Conservation (phyloP, 1,139 yeast genomes). For the Ogataea hybrid region DNA sequence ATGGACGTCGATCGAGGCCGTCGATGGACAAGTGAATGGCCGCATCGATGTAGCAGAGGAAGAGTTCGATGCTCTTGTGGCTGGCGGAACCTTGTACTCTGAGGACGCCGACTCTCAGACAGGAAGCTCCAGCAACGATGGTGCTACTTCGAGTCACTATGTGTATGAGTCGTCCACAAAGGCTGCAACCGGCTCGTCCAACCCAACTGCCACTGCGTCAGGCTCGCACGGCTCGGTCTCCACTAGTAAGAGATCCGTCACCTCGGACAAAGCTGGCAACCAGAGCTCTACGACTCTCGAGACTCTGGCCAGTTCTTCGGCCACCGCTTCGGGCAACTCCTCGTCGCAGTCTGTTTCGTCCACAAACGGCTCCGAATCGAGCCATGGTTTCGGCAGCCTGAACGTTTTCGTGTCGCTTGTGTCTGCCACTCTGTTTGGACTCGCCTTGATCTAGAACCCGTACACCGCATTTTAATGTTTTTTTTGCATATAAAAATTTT, state of each 20-base stretch:
- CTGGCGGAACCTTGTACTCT: constrained; percentile 27
- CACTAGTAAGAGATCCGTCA: not conserved
- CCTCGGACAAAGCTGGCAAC: not conserved
- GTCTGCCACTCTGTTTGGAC: constrained; percentile 12
- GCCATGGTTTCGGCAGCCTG: not conserved
- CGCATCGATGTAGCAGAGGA: constrained; percentile 48
- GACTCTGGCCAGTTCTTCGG: constrained; percentile 10
- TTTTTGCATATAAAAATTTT: constrained; percentile 12
- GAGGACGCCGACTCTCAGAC: constrained; percentile 1
- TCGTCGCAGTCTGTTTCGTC: constrained; percentile 11
- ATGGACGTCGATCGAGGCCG: constrained; percentile 67
- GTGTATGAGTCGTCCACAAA: constrained; percentile 2
- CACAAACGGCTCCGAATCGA: constrained; percentile 8
- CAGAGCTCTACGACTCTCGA: constrained; percentile 3
- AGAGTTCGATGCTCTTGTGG: constrained; percentile 45
- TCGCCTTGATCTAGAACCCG: constrained; percentile 11
- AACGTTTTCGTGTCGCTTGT: constrained; percentile 10
- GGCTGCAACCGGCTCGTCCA: constrained; percentile 7
- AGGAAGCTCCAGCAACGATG: not conserved
- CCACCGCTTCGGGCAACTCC: constrained; percentile 1
- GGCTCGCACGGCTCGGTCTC: not conserved
- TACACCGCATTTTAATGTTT: constrained; percentile 5
- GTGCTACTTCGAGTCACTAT: not conserved
- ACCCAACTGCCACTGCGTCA: constrained; percentile 4
- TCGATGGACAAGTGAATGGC: constrained; percentile 63